Evolutionary conservation across 2,329 filamentous ascomycete species (phyloP), one percentile per base, ranked within the genome.

Genomic region (Phialemonium atrogriseum): DNA sequence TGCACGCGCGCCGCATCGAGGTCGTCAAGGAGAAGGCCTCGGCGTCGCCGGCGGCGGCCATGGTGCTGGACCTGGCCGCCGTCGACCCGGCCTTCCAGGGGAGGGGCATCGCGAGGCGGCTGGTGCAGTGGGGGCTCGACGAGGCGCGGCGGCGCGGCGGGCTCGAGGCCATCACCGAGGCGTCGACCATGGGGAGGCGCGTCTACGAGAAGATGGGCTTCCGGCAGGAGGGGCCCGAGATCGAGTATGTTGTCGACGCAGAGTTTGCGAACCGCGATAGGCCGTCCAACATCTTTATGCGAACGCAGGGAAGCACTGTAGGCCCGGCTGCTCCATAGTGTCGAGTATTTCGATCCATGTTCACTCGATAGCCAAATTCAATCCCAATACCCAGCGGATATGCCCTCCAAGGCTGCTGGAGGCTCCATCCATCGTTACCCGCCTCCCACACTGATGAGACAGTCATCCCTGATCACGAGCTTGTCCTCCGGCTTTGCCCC

Each of bases 51-150:
- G 67, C 70, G 0, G 61, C 70, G 0, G 53, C 66, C 3, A 61
- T 74, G 45, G 60, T 60, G 1, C 53, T 77, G 33, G 64, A 70
- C 33, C 38, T 68, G 3, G 72, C 68, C 37, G 64, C 53, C 11
- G 70, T 75, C 5, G 59, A 75, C 37, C 71, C 72, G 1, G 52
- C 45, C 1, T 72, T 65, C 34, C 73, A 77, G 44, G 55, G 70
- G 9, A 48, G 46, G n/a, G 65, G 68, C 1, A 56, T 69, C 32
- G 68, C 65, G 7, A 48, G 40, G 15, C 47, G 41, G 30, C 41
- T 72, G 32, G 36, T 33, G 5, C 8, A 31, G 6, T 33, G 19
- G 10, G 30, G 27, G 6, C 47, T 67, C 7, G 58, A 54, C 5
- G 62, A 60, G 50, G 59, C 57, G 4, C 36, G 48, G 35, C 43